Conservation (phyloP, 164 flowering plant species). For the Santalum album region DNA sequence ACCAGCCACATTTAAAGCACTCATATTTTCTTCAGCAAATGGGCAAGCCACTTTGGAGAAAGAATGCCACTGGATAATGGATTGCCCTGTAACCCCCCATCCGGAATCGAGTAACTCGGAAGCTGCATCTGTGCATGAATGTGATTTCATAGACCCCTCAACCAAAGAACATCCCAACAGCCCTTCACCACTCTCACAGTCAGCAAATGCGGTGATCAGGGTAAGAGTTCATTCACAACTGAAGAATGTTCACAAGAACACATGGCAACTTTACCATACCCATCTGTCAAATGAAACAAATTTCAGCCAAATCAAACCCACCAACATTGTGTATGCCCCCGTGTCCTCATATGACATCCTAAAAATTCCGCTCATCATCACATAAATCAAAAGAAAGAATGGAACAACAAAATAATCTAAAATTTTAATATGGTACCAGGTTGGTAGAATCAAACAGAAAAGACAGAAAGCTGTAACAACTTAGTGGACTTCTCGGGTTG, state of each 20-base stretch:
- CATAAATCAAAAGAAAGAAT: neutral
- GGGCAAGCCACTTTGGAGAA: slow-evolving; percentile 4
- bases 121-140: slow-evolving; percentile 2
- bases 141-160: slow-evolving; percentile 5
- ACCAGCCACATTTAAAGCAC: neutral
- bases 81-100: neutral
- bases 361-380: neutral
- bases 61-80: slow-evolving; percentile 5
- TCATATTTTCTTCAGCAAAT: slow-evolving; percentile 1
- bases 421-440: neutral
- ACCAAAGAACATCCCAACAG: slow-evolving; percentile 1
- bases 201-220: slow-evolving; percentile 3
- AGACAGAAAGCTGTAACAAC: slow-evolving; percentile 4
- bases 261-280: slow-evolving; percentile 9
- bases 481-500: too few species aligned
- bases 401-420: neutral
- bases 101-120: too few species aligned
- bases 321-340: slow-evolving; percentile 9
- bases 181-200: neutral
- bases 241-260: slow-evolving; percentile 19
- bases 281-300: neutral
- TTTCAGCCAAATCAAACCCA: neutral
- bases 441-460: neutral
- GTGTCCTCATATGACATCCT: neutral
- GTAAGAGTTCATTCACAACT: slow-evolving; percentile 7